Base-by-base conservation (phyloP, 177 flowering plant species). In the Vitis hybrid region DNA sequence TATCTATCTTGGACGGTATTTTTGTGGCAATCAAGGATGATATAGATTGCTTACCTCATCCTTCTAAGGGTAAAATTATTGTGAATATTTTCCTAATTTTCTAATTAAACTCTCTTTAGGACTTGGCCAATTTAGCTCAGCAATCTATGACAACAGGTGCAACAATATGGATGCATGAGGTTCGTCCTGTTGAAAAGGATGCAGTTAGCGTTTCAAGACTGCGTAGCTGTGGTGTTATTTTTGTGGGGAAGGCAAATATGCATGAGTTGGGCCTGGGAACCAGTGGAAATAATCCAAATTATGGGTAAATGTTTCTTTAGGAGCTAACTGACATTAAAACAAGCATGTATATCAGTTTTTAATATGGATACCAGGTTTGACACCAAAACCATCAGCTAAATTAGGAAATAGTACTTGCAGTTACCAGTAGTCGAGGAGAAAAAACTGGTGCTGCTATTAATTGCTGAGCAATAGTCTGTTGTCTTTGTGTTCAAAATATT, bases 191-290 rank as follows among this genome's bases (percentile, higher is more conserved):
- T 52, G 72, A 80, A 26, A 70, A 79, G 78, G 99, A 95, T 83
- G 93, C 96, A 56, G 89, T 80, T 66, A 75, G 77, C 80, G 99
- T 95, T 66, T 83, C 93, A 72, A 89, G 83, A 77, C 75, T 95
- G 81, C 91, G 99, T 16, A 80, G 84, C 53, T 93, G 98, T 79
- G 99, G 99, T 62, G 99, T 82, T 26, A 82, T 95, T 60, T 76
- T 95, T 7, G 76, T 95, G 12, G 99, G 99, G 55, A 95, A 95
- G 84, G 93, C 99, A 73, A 93, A 95, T 80, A 91, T 95, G 99
- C 99, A 95, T 84, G 98, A 95, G 68, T 63, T 95, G 68, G 98
- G 99, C 71, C 81, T 91, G 78, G 99, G 99, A 52, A 90, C 96
- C 22, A 91, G 96, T 31, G 98, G 99, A 80, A 95, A 90, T 71